Base-by-base conservation (phyloP, 345 rosid genomes). In the Melaleuca quinquenervia region DNA sequence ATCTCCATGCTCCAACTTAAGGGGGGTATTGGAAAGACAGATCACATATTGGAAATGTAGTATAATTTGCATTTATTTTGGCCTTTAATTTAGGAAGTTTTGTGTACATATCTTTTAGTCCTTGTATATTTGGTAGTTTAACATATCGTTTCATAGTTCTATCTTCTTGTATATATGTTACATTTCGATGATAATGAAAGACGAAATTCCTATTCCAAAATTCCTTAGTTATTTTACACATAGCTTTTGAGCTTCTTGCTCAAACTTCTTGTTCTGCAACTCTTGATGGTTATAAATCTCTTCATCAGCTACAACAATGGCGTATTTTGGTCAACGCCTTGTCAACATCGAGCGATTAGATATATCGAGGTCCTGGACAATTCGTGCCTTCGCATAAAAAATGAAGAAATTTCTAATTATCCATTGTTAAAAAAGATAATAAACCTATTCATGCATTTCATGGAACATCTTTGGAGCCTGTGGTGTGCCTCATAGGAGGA, bases 201-300 rank as follows among this genome's bases (percentile, higher is more conserved):
- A n/a, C n/a, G n/a, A n/a, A n/a, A n/a, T n/a, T n/a, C n/a, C n/a
- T n/a, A n/a, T n/a, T n/a, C n/a, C n/a, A n/a, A n/a, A n/a, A n/a
- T n/a, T n/a, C n/a, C n/a, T n/a, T n/a, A n/a, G n/a, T n/a, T n/a
- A n/a, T n/a, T n/a, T n/a, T n/a, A n/a, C n/a, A n/a, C n/a, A n/a
- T n/a, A n/a, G 85, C 90, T 96, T 95, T 85, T 92, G 93, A 50
- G 92, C 92, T 86, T 95, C 95, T 82, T 92, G 95, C 14, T 94
- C 95, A 29, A 95, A 91, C 89, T 94, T 96, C 90, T 90, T 89
- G 86, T 91, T 89, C 4, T 2, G 41, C 41, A 41, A 41, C 94
- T 95, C 90, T 41, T 41, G 41, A 4, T 88, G 91, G 84, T 93
- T 92, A 85, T 53, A 4, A 41, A 41, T 41, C 32, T 92, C 94